Base-by-base conservation (phyloP, 768 basidiomycete genomes). In the Tylopilus balloui region DNA sequence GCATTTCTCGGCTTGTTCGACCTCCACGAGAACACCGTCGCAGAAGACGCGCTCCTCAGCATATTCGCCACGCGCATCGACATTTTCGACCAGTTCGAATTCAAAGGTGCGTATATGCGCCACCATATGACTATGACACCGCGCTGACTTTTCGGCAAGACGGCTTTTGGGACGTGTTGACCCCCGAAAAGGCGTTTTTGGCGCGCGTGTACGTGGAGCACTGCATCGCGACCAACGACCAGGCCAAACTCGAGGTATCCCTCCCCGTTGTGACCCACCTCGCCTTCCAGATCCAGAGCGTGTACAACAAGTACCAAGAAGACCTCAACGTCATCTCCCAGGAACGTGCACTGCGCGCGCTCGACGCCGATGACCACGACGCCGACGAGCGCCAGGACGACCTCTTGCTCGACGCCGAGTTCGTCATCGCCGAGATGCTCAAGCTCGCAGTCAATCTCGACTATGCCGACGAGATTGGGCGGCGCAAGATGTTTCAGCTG, bases 401-500 rank as follows among this genome's bases (percentile, higher is more conserved):
- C 10, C 17, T 51, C 2, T 47, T 62, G 12, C 41, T 52, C 17
- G 51, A 59, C 9, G 35, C 53, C 29, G 83, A 85, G 57, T 83
- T 88, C 48, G 70, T 92, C 7, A 74, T 95, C n/a, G 74, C 80
- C 0, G 91, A 97, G 66, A 76, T 97, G 65, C 76, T 96, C 20
- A 78, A 76, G 56, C 70, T 95, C 25, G 88, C 89, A 0, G 75
- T 86, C 3, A 79, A 86, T 52, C 72, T 92, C 23, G 94, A 97
- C 66, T 97, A 94, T 58, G 79, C 84, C 0, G 95, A 98, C 69
- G 92, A 96, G 66, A 88, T 87, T 51, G 94, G 95, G 4, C 71
- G 92, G 51, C 71, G 92, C 50, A 88, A 87, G 68, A 92, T 93
- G 85, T 88, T 88, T 59, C 75, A 80, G 42, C 81, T 94, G 27